Evolutionary conservation across 2,329 filamentous ascomycete genomes (phyloP).

Genomic region (Xylogone sp.): DNA sequence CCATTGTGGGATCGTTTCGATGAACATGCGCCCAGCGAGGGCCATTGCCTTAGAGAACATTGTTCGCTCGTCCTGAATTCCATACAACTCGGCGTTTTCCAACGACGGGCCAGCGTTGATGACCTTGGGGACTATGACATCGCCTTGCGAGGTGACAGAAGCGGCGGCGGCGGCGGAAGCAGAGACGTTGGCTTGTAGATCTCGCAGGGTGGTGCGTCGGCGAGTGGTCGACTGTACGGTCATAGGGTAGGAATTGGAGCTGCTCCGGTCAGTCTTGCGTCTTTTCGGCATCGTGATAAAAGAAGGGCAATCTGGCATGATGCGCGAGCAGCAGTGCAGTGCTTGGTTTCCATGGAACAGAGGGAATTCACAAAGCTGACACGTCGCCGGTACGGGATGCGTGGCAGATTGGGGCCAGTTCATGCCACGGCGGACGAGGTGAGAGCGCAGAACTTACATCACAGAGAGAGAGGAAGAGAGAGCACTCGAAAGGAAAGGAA

Average conservation of each 20-base stretch:
- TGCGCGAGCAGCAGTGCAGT: background rate
- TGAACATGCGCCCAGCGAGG: constrained; percentile 48
- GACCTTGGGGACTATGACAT: constrained; percentile 40
- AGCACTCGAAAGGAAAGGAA: background rate
- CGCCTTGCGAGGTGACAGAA: constrained; percentile 33
- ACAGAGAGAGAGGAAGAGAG: background rate
- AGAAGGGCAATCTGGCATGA: background rate
- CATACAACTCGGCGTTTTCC: constrained; percentile 52
- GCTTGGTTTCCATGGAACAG: background rate
- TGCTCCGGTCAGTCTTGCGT: constrained; percentile 30
- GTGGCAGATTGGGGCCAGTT: background rate
- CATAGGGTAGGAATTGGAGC: constrained; percentile 34
- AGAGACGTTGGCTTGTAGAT: constrained; percentile 36
- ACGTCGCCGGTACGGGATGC: background rate
- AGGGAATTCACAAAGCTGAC: background rate
- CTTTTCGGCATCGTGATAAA: constrained; percentile 26
- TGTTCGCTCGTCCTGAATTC: constrained; percentile 49
- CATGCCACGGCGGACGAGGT: no score
- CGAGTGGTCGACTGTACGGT: constrained; percentile 37
- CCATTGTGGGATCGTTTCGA: constrained; percentile 59
- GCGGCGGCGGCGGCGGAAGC: constrained; percentile 29
- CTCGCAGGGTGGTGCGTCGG: constrained; percentile 42
- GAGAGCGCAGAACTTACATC: background rate
- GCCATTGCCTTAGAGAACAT: constrained; percentile 47
- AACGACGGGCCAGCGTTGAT: constrained; percentile 51